These are phyloP conservation scores for Arabidopsis suecica DNA, from an alignment of 345 rosid species.

Conservation along the genomic window DNA sequence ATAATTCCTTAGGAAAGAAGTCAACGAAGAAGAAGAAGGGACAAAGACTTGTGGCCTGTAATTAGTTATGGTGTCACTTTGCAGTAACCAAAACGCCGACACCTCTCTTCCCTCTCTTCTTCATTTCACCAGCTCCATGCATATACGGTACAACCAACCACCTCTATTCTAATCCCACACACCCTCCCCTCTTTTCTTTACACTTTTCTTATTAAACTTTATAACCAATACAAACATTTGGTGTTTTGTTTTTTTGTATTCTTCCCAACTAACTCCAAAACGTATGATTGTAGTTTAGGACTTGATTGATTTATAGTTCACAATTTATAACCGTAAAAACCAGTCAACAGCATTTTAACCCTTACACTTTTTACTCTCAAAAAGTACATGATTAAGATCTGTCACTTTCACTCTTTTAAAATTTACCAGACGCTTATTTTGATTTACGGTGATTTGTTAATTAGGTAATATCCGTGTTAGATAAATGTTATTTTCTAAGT, in stretches of 20 bases:
- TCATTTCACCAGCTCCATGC: constrained; percentile 50
- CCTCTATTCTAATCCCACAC: constrained; percentile 18
- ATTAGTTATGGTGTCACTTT: constrained; percentile 73
- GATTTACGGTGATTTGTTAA: background rate
- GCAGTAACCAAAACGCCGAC: constrained; percentile 43
- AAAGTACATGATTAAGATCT: background rate
- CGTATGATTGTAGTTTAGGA: background rate
- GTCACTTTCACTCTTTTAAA: background rate
- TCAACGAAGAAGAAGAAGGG: constrained; percentile 48
- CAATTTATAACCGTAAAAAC: background rate
- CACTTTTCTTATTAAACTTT: background rate
- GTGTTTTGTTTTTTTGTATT: constrained; percentile 19
- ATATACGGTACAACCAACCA: constrained; percentile 49
- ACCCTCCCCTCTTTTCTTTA: constrained; percentile 33
- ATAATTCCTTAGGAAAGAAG: constrained; percentile 15
- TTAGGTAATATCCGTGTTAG: constrained; percentile 19
- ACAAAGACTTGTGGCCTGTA: constrained; percentile 80
- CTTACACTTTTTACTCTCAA: background rate
- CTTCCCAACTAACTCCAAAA: constrained; percentile 34
- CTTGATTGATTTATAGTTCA: too few species aligned
- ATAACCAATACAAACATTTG: background rate
- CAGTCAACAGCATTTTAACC: background rate
- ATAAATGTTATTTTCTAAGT: constrained; percentile 5
- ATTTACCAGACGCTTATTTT: background rate
- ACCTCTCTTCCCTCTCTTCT: constrained; percentile 34